Percentiles rank a stretch among this genome's conserved stretches.
Evolutionary conservation across 2,329 filamentous ascomycete species (phyloP).

Genomic region (Simplicillium sp.): DNA sequence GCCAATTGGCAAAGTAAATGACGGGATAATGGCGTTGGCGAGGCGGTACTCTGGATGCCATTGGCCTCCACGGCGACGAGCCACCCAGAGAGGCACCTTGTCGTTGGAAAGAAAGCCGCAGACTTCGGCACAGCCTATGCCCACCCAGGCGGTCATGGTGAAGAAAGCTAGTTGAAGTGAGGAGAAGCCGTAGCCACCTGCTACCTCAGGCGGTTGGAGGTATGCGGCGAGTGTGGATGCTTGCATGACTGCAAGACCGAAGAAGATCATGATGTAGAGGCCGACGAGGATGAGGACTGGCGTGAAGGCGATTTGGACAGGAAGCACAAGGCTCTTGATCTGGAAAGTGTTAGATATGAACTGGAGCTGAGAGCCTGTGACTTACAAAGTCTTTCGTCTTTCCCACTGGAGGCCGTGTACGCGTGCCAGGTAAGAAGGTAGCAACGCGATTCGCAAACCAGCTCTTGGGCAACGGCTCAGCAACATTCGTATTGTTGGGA

Average conservation of each 20-base stretch:
- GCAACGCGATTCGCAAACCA: neutral
- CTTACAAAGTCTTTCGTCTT: neutral
- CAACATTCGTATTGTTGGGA: neutral
- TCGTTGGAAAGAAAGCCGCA: neutral
- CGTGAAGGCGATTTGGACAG: neutral
- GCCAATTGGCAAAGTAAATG: neutral
- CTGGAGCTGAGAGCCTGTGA: too few species aligned
- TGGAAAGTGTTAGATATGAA: neutral
- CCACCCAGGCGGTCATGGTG: neutral
- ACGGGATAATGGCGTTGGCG: neutral
- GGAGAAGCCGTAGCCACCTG: neutral
- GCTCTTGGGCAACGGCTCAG: neutral
- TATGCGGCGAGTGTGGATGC: neutral
- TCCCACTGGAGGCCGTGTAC: neutral
- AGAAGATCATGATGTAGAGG: neutral
- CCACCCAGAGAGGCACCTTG: neutral
- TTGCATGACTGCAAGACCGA: neutral
- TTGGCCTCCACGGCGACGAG: neutral
- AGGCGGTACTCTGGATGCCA: neutral
- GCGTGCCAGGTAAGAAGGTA: neutral
- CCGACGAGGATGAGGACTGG: neutral
- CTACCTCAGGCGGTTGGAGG: neutral
- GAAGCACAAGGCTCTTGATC: neutral
- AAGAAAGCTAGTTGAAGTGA: neutral
- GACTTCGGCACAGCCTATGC: neutral